A percentile compares a stretch with the other conserved stretches of the same genome.
phyloP scores from a whole-genome alignment of 2,329 filamentous ascomycete species.

The Aspergillus luchuensis region DNA sequence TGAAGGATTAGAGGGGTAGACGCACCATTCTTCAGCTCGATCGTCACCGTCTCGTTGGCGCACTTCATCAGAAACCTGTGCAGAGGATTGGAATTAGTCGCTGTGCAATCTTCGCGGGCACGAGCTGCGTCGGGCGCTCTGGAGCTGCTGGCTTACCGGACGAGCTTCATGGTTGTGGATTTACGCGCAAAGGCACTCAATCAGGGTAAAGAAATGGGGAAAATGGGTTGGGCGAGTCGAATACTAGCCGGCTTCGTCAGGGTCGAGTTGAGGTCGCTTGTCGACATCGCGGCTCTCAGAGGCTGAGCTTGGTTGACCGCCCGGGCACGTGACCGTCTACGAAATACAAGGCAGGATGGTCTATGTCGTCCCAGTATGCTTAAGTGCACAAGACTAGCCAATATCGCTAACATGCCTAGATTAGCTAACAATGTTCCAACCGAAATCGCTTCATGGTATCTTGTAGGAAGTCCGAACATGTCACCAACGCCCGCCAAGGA shows the following conservation, averaged over 20 bases:
- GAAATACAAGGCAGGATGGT: too few relatives aligned
- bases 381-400: background rate
- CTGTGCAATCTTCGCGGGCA: background rate
- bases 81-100: slow-evolving; percentile 1
- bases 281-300: slow-evolving; percentile 20
- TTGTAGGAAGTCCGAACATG: slow-evolving; percentile 11
- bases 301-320: slow-evolving; percentile 19
- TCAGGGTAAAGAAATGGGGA: background rate
- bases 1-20: slow-evolving; percentile 43
- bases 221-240: background rate
- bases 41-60: slow-evolving; percentile 95
- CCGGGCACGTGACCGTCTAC: slow-evolving; percentile 14
- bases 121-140: background rate
- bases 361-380: background rate
- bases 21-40: slow-evolving; percentile 96
- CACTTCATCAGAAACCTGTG: slow-evolving; percentile 98
- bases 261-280: background rate
- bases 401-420: background rate
- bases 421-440: background rate
- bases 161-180: slow-evolving; percentile 83
- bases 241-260: background rate
- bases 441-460: slow-evolving; percentile 21
- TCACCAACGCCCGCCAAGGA: slow-evolving; percentile 11
- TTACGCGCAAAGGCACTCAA: background rate
- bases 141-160: slow-evolving; percentile 62